Evolutionary conservation across 352 stramenopile species (phyloP).

Genomic region (Pythium rhizo-oryzae): DNA sequence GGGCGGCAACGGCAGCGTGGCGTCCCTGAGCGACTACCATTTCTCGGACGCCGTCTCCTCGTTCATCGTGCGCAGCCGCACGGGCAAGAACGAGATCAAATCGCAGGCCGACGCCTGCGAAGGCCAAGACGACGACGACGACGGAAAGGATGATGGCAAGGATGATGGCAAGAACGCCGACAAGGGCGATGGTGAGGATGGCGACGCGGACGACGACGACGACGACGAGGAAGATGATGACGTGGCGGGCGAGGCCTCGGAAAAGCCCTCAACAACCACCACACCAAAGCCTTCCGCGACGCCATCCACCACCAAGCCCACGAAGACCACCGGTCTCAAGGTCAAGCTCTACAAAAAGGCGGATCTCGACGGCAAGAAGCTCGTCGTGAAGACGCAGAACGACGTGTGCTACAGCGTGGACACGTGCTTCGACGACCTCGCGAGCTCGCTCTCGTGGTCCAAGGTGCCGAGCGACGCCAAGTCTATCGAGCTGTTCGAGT

Average conservation of each 20-base stretch:
- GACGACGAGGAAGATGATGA: not conserved
- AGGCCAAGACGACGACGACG: not conserved
- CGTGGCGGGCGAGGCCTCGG: not conserved
- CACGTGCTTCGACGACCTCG: constrained; percentile 13
- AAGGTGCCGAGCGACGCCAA: not conserved
- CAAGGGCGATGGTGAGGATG: not conserved
- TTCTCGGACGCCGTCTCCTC: constrained; percentile 17
- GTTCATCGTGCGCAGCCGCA: constrained; percentile 7
- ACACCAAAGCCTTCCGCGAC: not conserved
- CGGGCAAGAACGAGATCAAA: not conserved
- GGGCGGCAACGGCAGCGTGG: constrained; percentile 12
- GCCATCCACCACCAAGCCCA: not conserved
- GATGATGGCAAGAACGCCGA: not conserved
- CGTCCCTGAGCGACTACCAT: constrained; percentile 3
- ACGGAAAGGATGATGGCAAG: not conserved
- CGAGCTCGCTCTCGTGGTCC: constrained; percentile 6
- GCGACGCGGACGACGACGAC: not conserved
- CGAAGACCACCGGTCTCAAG: not conserved
- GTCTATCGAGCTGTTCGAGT: constrained; percentile 11
- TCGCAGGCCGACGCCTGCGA: constrained; percentile 2
- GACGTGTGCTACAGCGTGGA: constrained; percentile 20
- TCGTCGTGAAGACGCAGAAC: constrained; percentile 1
- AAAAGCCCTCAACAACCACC: not conserved
- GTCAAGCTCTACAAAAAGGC: constrained; percentile 17
- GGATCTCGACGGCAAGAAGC: constrained; percentile 11